phyloP scores from a whole-genome alignment of 768 basidiomycete genomes.

The Tulasnella sp. region DNA sequence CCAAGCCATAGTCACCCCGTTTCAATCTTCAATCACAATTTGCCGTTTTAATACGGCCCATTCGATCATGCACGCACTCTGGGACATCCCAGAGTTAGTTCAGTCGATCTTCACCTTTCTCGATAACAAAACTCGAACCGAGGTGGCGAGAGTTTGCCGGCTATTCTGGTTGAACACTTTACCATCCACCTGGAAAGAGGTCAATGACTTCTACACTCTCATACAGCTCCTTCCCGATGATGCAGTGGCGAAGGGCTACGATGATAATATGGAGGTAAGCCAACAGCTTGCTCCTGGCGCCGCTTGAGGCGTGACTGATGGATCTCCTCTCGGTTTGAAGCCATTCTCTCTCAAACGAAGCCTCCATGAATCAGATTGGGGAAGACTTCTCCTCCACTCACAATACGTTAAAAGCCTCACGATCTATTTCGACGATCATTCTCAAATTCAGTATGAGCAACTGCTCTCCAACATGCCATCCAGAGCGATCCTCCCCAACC shows the following conservation, averaged over 20 bases:
- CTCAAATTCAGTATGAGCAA: background rate
- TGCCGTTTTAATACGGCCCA: background rate
- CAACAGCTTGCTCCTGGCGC: background rate
- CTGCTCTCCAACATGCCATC: background rate
- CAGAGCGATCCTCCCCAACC: background rate
- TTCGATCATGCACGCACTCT: background rate
- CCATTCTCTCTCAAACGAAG: background rate
- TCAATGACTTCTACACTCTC: background rate
- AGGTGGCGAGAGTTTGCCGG: background rate
- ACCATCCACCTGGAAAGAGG: background rate
- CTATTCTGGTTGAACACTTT: background rate
- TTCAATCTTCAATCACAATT: background rate
- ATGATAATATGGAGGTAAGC: background rate
- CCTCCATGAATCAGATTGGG: background rate
- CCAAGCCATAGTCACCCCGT: background rate
- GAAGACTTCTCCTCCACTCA: background rate
- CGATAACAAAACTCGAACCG: background rate
- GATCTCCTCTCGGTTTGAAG: background rate
- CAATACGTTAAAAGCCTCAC: background rate
- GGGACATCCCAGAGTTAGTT: background rate
- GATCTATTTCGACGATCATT: background rate
- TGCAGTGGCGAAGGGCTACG: background rate
- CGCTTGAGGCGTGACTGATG: background rate
- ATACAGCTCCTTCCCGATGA: background rate
- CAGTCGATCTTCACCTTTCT: background rate